Base-by-base conservation (phyloP, 2,329 filamentous ascomycete species). In the Alternaria viburni region DNA sequence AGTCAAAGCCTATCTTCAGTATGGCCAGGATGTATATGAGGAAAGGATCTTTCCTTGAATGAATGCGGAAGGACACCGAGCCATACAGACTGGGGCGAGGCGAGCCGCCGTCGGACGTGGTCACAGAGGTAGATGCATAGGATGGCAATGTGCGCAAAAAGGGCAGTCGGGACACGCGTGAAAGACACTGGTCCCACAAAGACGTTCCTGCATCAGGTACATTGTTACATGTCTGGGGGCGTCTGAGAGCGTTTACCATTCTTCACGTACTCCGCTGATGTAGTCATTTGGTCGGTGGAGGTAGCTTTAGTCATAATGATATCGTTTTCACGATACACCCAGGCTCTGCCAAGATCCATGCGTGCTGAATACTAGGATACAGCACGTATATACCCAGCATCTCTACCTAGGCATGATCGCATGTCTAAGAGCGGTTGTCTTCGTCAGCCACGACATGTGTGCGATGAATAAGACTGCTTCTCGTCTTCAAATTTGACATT, bases 61-160 rank as follows among this genome's bases (percentile, higher is more conserved):
- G 28, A 30, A 6, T 30, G 32, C 32, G 32, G 15, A 36, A 36
- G 15, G 32, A 36, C 9, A 52, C 19, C 13, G 13, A 19, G 46
- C 15, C 15, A 23, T 19, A 13, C 43, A 47, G 17, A 28, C 17
- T 13, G 13, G 43, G 7, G 9, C 10, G 50, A 45, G 6, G 19
- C 26, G 50, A 23, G 46, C 51, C n/a, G 59, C 28, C 23, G 26
- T 46, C n/a, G 30, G 28, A 32, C 47, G 28, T 55, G 59, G 54
- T 58, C 52, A 61, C 59, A 55, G 52, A 61, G 59, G 54, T 61
- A 58, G 47, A 46, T 58, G 47, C 41, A 28, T 41, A 17, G 15
- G 36, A 41, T 17, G 36, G 36, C 15, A n/a, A 36, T 36, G 1
- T 36, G 32, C n/a, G 32, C 32, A 36, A 36, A 36, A 36, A 36